Base-by-base conservation (phyloP, 1,284 basidiomycete genomes). In the Quambalaria eucalypti region DNA sequence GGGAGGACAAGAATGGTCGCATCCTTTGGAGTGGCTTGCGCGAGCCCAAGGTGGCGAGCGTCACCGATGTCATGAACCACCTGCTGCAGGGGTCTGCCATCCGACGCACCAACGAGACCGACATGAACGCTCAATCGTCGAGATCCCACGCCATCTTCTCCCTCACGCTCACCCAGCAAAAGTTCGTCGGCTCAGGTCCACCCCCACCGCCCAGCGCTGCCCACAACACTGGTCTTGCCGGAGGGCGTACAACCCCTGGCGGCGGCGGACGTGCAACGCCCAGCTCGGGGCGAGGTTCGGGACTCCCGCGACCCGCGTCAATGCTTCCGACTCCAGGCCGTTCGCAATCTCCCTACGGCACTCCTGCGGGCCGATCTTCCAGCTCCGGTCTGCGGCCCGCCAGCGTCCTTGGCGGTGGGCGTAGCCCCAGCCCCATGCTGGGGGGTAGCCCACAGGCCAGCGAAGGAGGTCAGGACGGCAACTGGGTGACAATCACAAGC, bases 131-230 rank as follows among this genome's bases (percentile, higher is more conserved):
- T 4, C 90, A 96, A 74, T 93, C 89, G 0, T 97, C 92, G 44
- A 87, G 93, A 61, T 95, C 90, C 25, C 93, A 98, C 81, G 93
- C 95, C 55, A 97, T 98, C 77, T 98, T 98, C 77, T 95, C 92
- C 44, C 81, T 99, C 55, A 96, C 89, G 5, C 80, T 99, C 50
- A 88, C 84, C 1, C 93, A 69, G 36, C 63, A 60, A 44, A 64
- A 65, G 54, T 67, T 55, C 57, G 58, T 62, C 12, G 69, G 69
- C 1, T 54, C 55, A 5, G 64, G 66, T 2, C 56, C 65, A 2
- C 54, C 66, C 2, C 66, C 67, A 2, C 59, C 57, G 28, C 50
- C 56, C 21, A 54, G 53, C 56, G 52, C 28, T 40, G 25, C 40
- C 33, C 28, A 14, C 31, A 44, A n/a, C 30, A 33, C 26, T 21